These are phyloP conservation scores for Thielaviopsis euricoi DNA, from an alignment of 2,329 filamentous ascomycete genomes.

Conservation along the genomic window DNA sequence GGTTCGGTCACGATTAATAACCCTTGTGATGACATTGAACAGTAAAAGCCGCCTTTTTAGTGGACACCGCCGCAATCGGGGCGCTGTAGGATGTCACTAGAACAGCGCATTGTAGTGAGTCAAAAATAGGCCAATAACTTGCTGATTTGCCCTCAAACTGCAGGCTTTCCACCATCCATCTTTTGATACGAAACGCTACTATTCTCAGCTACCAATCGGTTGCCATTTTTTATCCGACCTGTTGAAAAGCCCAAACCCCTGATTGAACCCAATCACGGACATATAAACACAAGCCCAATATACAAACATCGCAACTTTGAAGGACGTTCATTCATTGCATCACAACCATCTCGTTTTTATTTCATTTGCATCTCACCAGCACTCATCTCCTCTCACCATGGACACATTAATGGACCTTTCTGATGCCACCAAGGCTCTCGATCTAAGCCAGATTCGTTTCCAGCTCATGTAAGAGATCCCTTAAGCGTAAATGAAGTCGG, in stretches of 20 bases:
- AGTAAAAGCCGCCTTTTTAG: neutral
- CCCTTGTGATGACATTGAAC: no score
- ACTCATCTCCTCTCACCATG: constrained; percentile 37
- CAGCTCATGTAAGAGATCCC: constrained; percentile 71
- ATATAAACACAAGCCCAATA: no score
- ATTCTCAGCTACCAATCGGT: neutral
- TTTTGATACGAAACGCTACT: neutral
- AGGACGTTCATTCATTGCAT: neutral
- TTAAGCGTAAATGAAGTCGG: neutral
- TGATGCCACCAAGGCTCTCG: constrained; percentile 69
- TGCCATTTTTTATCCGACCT: neutral
- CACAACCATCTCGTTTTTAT: no score
- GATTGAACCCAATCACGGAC: neutral
- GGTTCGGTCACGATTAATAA: no score
- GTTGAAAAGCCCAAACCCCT: neutral
- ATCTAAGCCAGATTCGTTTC: constrained; percentile 81
- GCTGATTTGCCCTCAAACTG: no score
- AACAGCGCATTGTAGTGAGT: neutral
- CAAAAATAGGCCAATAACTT: neutral
- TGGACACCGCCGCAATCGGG: neutral
- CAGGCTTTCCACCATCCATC: neutral
- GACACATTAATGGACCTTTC: constrained; percentile 80
- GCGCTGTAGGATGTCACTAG: neutral
- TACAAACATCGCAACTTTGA: neutral
- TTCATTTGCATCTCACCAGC: neutral